Base-by-base conservation (phyloP, 306 rosid genomes). In the Betula pendula region DNA sequence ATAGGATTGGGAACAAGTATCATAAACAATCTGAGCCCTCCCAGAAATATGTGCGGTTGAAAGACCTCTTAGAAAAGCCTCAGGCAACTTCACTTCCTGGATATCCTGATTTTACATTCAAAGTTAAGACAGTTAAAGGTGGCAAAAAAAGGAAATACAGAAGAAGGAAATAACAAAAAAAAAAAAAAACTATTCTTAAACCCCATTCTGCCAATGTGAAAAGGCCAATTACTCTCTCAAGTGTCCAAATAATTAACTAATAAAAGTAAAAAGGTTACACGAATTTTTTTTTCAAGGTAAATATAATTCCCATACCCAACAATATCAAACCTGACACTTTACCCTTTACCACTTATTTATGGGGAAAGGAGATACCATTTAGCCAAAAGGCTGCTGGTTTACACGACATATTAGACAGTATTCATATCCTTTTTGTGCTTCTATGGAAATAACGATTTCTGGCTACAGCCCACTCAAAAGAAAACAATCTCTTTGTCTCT, bases 11-110 rank as follows among this genome's bases (percentile, higher is more conserved):
- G 82, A 56, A 69, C 52, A 58, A 50, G 78, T 75, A 71, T 87
- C 93, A 80, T 81, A 45, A 71, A 89, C 84, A 75, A 84, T 85
- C 84, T 92, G 93, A 75, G 88, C 90, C 80, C 97, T 87, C 73
- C 97, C 95, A 77, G 88, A 76, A 80, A 92, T 69, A 31, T 77
- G 72, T 2, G 93, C 91, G 45, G 81, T 78, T 74, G 97, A 85
- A 84, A 92, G 93, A 75, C 97, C 95, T 77, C 84, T 89, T 74
- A 67, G 49, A 81, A 92, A 92, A 71, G 89, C 84, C 67, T 76
- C 87, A 29, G 93, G 95, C 70, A 92, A 71, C 56, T 82, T 58
- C 50, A 84, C 80, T 68, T 80, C 90, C 76, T 67, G 79, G 70
- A 70, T 56, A 56, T 77, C 86, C 85, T 77, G 82, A 45, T 44